A percentile compares a stretch with the other conserved stretches of the same genome.
These are phyloP conservation scores for Globisporangium echinulatum DNA, from an alignment of 352 stramenopile species.

Conservation along the genomic window DNA sequence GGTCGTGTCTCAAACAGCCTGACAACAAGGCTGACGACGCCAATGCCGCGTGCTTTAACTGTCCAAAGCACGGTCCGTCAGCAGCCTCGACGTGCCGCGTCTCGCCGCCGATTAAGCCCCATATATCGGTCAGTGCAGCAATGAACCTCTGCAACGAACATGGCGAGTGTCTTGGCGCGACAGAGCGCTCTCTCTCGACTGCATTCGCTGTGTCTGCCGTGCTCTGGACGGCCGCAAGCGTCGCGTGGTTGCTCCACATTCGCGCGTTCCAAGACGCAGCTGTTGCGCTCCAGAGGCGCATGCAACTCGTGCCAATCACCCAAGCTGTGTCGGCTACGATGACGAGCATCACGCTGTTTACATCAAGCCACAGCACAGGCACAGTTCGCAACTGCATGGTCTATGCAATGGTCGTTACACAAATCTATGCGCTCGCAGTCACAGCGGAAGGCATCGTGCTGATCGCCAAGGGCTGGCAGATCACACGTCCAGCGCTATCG, in stretches of 20 bases:
- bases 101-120: conserved; percentile 23
- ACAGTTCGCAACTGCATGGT: conserved; percentile 27
- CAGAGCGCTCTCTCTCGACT: conserved; percentile 11
- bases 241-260: conserved; percentile 52
- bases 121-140: conserved; percentile 27
- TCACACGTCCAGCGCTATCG: conserved; percentile 40
- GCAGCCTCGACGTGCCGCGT: conserved; percentile 18
- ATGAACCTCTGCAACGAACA: conserved; percentile 50
- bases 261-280: conserved; percentile 33
- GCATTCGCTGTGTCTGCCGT: conserved; percentile 32
- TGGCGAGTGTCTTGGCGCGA: conserved; percentile 27
- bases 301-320: conserved; percentile 42
- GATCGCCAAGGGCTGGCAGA: conserved; percentile 67
- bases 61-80: conserved; percentile 26
- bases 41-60: conserved; percentile 32
- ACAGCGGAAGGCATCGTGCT: conserved; percentile 44
- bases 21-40: conserved; percentile 8
- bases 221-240: conserved; percentile 23
- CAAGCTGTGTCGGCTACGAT: conserved; percentile 25
- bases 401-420: conserved; percentile 30
- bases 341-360: conserved; percentile 26
- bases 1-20: conserved; percentile 30
- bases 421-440: conserved; percentile 38
- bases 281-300: conserved; percentile 45
- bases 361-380: conserved; percentile 22